Evolutionary conservation across 164 flowering plant genomes (phyloP), one percentile per base, ranked within the genome.

Genomic region (Tetracentron sinense): DNA sequence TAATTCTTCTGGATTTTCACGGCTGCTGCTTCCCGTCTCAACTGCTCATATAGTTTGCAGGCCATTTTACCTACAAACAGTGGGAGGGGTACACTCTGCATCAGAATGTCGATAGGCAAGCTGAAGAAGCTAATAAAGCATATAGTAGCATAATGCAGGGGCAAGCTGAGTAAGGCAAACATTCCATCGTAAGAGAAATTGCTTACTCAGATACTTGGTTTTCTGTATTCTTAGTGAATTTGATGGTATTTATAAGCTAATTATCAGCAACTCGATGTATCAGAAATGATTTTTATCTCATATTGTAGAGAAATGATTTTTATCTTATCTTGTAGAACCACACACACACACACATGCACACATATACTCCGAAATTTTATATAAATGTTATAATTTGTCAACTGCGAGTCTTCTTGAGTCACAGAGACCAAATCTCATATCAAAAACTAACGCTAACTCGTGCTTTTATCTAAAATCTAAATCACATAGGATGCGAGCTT

Each of bases 21-120:
- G 33, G 97, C 90, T 52, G 96, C 88, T 58, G 97, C 94, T 75
- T 95, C 84, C 57, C 77, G 75, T 63, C 91, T 77, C 69, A 95
- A 63, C 58, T 83, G 67, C 78, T 90, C 94, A 73, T 67, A 90
- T 51, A 84, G 66, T 68, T 84, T 87, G 61, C 89, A 66, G 38
- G 97, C 97, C 70, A 80, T 54, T 73, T 73, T 77, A 71, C 90
- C 99, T 95, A 42, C 28, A 67, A 22, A 11, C 23, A 44, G n/a
- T 33, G 60, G 15, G 28, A 56, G 38, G 54, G 20, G 59, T 53
- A 2, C n/a, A 42, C 19, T 16, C 28, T 35, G 17, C 35, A 38
- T 66, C 57, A 42, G 35, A 10, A 59, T 28, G 23, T 0, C 14
- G 42, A 31, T 16, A 19, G 44, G 28, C 52, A 2, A 60, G 14